Evolutionary conservation across 345 rosid species (phyloP).

Genomic region (Heritiera fomes): DNA sequence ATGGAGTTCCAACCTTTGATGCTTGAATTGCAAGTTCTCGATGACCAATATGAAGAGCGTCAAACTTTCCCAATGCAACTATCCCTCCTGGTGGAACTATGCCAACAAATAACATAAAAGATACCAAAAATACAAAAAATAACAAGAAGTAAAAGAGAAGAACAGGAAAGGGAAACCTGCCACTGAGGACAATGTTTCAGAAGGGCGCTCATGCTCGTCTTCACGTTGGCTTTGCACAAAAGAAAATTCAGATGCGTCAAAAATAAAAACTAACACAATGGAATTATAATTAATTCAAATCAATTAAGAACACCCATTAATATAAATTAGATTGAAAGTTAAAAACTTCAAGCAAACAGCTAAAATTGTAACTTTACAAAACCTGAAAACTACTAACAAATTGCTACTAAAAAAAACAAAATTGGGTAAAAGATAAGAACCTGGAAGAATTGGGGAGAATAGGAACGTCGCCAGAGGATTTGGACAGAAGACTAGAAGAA

Average conservation of each 20-base stretch:
- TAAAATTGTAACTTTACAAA: not conserved
- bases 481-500: conserved; percentile 35
- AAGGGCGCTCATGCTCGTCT: conserved; percentile 51
- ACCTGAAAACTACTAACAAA: not conserved
- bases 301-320: not conserved
- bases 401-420: not conserved
- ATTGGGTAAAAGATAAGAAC: conserved; percentile 30
- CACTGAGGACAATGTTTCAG: conserved; percentile 51
- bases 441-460: conserved; percentile 55
- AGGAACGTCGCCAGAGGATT: conserved; percentile 50
- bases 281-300: not conserved
- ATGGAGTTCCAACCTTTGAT: conserved; percentile 80
- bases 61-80: conserved; percentile 96
- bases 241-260: conserved; percentile 36
- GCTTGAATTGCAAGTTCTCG: conserved; percentile 95
- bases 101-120: conserved; percentile 7
- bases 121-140: not conserved
- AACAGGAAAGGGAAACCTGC: conserved; percentile 56
- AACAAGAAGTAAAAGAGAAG: not conserved
- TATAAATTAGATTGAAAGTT: not conserved
- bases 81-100: conserved; percentile 61
- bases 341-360: not conserved
- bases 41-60: conserved; percentile 90
- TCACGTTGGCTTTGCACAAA: conserved; percentile 60
- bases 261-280: not conserved